Base-by-base conservation (phyloP, 2,329 filamentous ascomycete genomes). In the Xylaria sp. region DNA sequence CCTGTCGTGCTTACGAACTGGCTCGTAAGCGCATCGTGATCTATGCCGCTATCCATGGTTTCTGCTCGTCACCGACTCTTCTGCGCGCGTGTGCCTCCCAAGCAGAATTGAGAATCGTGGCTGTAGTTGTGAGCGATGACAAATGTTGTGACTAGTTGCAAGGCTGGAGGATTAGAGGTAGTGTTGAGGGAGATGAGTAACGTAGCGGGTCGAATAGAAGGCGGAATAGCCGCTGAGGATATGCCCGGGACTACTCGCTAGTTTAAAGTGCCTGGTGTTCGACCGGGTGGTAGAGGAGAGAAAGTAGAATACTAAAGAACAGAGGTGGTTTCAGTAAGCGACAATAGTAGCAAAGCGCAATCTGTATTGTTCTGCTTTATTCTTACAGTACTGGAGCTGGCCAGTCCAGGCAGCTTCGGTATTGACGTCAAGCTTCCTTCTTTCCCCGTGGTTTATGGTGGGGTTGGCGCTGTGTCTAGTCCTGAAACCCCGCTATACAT, bases 1-100 rank as follows among this genome's bases (percentile, higher is more conserved):
- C 85, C 83, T n/a, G 88, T 90, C 75, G 90, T 82, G 64, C 81
- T 82, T 75, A 84, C 84, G 78, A 91, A 89, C 77, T 87, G 83
- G 75, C 82, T 83, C 72, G 85, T 80, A 57, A 83, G 76, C 52
- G 80, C 79, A 66, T 86, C 83, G 62, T 83, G 83, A 65, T 80
- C 78, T 13, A 72, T 48, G 69, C 78, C 69, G 58, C 64, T 79
- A 31, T 80, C 78, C 82, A 83, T 83, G 51, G 23, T 73, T 67
- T 18, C 18, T 18, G 36, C 39, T 43, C 23, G 36, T n/a, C 23
- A 5, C 36, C 13, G 36, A 43, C 18, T 15, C 8, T 57, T 49
- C 18, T 18, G n/a, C 2, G 7, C 54, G 39, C 54, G 39, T 25
- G 2, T 6, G n/a, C 36, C 36, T 36, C 57, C 52, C 36, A n/a